These are phyloP conservation scores for Onygenales sp. DNA, from an alignment of 2,329 filamentous ascomycete genomes.

Conservation along the genomic window DNA sequence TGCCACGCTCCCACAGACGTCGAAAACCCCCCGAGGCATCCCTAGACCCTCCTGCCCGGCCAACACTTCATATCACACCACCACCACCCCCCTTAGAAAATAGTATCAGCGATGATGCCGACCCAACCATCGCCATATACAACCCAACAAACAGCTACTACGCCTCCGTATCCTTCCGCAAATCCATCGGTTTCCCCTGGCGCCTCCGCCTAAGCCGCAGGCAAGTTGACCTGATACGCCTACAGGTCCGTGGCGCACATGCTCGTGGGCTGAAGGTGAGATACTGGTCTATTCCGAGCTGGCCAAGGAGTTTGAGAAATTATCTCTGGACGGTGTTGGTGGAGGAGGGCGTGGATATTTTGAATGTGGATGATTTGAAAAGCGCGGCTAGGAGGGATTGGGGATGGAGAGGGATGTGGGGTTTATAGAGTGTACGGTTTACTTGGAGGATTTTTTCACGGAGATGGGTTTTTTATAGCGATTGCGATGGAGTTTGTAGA, in stretches of 20 bases:
- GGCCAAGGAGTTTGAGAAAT: slow-evolving; percentile 46
- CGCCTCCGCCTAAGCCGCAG: slow-evolving; percentile 35
- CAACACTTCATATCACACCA: no score
- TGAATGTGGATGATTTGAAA: slow-evolving; percentile 50
- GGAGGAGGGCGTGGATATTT: slow-evolving; percentile 45
- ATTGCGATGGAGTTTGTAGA: no score
- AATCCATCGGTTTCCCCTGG: slow-evolving; percentile 41
- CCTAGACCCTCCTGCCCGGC: neutral
- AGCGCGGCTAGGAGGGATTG: slow-evolving; percentile 41
- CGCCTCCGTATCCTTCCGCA: slow-evolving; percentile 44
- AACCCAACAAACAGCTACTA: slow-evolving; percentile 47
- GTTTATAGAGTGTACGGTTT: no score
- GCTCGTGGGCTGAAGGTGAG: slow-evolving; percentile 44
- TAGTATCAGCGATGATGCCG: slow-evolving; percentile 12
- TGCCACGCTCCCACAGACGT: no score
- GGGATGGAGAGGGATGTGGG: slow-evolving; percentile 27
- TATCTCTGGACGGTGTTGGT: slow-evolving; percentile 46
- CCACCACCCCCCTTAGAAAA: no score
- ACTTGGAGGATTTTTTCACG: no score
- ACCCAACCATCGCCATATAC: slow-evolving; percentile 33
- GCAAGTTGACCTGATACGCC: slow-evolving; percentile 40
- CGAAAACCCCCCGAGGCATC: neutral
- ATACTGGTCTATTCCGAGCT: slow-evolving; percentile 49
- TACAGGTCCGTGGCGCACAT: slow-evolving; percentile 45
- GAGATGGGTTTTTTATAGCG: no score